Evolutionary conservation across 331 rosid species (phyloP).

Genomic region (Quercus tomentella): DNA sequence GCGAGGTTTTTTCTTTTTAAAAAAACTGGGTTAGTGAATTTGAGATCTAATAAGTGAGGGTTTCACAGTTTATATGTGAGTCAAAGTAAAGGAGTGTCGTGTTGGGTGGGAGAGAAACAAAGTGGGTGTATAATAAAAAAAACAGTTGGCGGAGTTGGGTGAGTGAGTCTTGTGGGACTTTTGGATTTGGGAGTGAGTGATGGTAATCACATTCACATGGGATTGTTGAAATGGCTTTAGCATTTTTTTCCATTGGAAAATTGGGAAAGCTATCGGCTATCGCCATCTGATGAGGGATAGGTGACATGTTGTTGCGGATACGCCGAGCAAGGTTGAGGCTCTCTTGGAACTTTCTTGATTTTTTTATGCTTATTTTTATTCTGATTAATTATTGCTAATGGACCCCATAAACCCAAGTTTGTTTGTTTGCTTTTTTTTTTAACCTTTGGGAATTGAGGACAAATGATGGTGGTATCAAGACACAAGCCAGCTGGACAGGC

Average conservation of each 20-base stretch:
- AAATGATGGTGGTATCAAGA: no score
- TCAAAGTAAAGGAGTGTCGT: background rate
- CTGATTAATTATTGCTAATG: background rate
- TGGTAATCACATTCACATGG: background rate
- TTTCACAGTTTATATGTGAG: background rate
- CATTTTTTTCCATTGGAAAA: background rate
- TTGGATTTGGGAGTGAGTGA: conserved; percentile 4
- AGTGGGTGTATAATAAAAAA: background rate
- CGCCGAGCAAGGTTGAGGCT: conserved; percentile 13
- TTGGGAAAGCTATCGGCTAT: conserved; percentile 33
- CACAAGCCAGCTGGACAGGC: no score
- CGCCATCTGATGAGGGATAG: conserved; percentile 29
- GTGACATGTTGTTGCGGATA: conserved; percentile 13
- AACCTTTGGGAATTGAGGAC: no score
- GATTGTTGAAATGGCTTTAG: background rate
- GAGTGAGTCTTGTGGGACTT: background rate
- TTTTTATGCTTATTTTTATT: background rate
- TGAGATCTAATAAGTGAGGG: background rate
- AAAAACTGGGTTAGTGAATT: background rate
- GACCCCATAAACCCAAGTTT: background rate
- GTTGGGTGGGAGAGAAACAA: background rate
- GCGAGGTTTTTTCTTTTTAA: background rate
- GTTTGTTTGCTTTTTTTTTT: background rate
- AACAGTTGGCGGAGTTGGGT: no score
- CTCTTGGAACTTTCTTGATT: background rate